These are phyloP conservation scores for Thalassiosira mediterranea DNA, from an alignment of 352 stramenopile genomes.

Conservation along the genomic window DNA sequence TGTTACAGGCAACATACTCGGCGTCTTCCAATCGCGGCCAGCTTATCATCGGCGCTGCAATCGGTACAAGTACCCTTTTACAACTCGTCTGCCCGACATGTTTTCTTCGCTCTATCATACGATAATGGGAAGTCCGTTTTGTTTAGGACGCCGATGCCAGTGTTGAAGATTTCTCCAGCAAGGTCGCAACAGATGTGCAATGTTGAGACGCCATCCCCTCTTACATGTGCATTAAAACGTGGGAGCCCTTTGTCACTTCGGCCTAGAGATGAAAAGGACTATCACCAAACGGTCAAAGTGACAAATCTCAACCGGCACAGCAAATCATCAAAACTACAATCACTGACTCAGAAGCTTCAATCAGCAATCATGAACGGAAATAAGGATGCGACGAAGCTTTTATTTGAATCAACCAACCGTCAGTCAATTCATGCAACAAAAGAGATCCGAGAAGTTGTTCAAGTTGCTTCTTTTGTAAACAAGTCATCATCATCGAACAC, in stretches of 20 bases:
- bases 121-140: no score
- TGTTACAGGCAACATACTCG: conserved; percentile 1
- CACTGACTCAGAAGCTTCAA: conserved; percentile 19
- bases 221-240: no score
- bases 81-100: neutral
- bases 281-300: neutral
- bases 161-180: no score
- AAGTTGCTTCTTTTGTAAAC: conserved; percentile 19
- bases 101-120: neutral
- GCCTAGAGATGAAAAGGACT: neutral
- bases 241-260: neutral
- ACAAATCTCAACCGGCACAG: neutral
- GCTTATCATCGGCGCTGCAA: conserved; percentile 4
- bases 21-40: conserved; percentile 20
- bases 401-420: conserved; percentile 12
- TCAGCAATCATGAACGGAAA: conserved; percentile 23
- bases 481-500: conserved; percentile 7
- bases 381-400: conserved; percentile 3
- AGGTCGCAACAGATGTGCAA: no score
- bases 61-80: neutral
- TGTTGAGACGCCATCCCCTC: no score
- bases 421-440: conserved; percentile 24
- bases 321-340: conserved; percentile 8
- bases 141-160: no score
- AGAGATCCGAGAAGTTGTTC: conserved; percentile 32